Base-by-base conservation (phyloP, 352 stramenopile genomes). In the Pythium guiyangense region DNA sequence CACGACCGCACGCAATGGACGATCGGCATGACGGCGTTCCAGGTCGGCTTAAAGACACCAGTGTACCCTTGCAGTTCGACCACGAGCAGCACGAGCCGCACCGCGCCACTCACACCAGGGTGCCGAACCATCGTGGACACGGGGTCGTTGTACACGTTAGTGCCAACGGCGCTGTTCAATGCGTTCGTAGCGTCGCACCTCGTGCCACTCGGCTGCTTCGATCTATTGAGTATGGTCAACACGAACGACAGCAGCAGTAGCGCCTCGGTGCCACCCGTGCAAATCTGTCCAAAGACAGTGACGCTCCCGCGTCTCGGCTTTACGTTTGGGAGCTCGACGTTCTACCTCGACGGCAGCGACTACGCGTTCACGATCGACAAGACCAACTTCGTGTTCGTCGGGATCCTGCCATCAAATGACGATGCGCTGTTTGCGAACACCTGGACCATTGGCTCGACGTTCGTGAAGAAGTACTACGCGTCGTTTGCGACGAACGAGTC, bases 361-460 rank as follows among this genome's bases (percentile, higher is more conserved):
- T 90, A 90, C 57, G 71, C 77, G 57, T 31, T 65, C 31, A 39
- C 54, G 22, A 72, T 79, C 50, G 64, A 42, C 31, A 66, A 62
- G 56, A 65, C 17, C 50, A 52, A 8, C 54, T 57, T 69, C 34
- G 68, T 67, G 51, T 47, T 72, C 11, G 73, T 83, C 4, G 70
- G 80, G 49, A 47, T 83, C 22, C 73, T 78, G 57, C 46, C 74
- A 3, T 43, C 34, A 2, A 51, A 29, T 8, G 14, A 14, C 2
- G 12, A n/a, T 27, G 51, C 56, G 3, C 46, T 64, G 26, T 49
- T 73, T n/a, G 65, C 58, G 15, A 69, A 91, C 61, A 83, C 66
- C 14, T 92, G 83, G 83, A 86, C 91, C 58, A 62, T 92, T 10
- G 80, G 83, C n/a, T 76, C 79, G 34, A 90, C 83, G 17, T 89